phyloP scores from a whole-genome alignment of 2,329 filamentous ascomycete species.

The Fusarium heterosporum region DNA sequence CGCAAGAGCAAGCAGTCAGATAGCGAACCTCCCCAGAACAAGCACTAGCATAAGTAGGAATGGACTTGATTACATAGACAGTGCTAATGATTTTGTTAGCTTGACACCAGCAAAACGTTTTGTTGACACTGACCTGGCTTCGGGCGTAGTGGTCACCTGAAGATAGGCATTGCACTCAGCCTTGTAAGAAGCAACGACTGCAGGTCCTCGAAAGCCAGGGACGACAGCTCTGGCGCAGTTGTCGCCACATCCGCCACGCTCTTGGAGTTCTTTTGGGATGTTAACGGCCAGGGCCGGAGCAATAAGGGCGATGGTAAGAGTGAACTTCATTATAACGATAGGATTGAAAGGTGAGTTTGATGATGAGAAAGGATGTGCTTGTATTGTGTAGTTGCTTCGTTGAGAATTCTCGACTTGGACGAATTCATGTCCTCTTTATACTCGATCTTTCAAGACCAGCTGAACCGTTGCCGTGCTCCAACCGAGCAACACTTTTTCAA shows the following conservation, averaged over 20 bases:
- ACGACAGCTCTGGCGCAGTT: conserved; percentile 40
- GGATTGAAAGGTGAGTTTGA: background rate
- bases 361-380: background rate
- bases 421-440: conserved; percentile 22
- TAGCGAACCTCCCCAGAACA: conserved; percentile 39
- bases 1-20: conserved; percentile 39
- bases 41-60: conserved; percentile 40
- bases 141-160: conserved; percentile 32
- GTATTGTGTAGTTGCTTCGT: background rate
- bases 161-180: conserved; percentile 40
- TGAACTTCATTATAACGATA: conserved; percentile 36
- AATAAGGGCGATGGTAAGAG: conserved; percentile 31
- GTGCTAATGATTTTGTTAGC: conserved; percentile 21
- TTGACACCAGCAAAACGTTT: rapidly evolving
- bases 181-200: conserved; percentile 23
- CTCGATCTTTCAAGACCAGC: background rate
- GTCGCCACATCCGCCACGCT: conserved; percentile 30
- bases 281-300: conserved; percentile 27
- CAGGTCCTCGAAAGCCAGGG: conserved; percentile 27
- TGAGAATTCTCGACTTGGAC: background rate
- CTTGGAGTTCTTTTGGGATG: conserved; percentile 32
- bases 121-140: conserved; percentile 15
- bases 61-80: conserved; percentile 35
- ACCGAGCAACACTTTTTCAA: background rate
- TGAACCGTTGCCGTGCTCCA: background rate